These are phyloP conservation scores for Phaeosphaeriaceae sp. DNA, from an alignment of 2,329 filamentous ascomycete genomes.

Conservation along the genomic window DNA sequence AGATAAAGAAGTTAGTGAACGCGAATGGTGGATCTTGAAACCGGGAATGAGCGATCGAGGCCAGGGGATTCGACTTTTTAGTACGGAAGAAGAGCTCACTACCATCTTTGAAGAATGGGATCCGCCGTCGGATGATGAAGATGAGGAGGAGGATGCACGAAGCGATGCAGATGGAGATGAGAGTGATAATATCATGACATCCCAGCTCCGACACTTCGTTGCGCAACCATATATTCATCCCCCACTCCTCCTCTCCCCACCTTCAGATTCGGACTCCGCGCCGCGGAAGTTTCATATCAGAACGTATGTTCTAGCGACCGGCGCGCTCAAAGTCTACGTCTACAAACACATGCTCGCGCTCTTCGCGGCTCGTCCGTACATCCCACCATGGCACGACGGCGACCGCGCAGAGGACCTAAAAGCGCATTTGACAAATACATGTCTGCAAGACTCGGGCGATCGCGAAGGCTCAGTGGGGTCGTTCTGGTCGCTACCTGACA, in stretches of 20 bases:
- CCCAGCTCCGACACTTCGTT: conserved; percentile 93
- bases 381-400: conserved; percentile 61
- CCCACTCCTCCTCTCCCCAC: conserved; percentile 72
- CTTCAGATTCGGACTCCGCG: conserved; percentile 4
- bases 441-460: conserved; percentile 71
- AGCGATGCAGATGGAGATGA: conserved; percentile 45
- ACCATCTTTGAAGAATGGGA: conserved; percentile 94
- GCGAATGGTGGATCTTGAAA: conserved; percentile 97
- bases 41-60: conserved; percentile 97
- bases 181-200: conserved; percentile 73
- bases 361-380: conserved; percentile 80
- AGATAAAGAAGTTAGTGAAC: conserved; percentile 47
- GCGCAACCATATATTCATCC: conserved; percentile 94
- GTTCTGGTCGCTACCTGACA: conserved; percentile 73
- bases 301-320: conserved; percentile 84
- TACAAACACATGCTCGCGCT: conserved; percentile 92
- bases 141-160: conserved; percentile 47
- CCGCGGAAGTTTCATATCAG: conserved; percentile 92
- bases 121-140: conserved; percentile 50
- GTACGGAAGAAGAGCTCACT: conserved; percentile 81
- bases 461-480: conserved; percentile 71
- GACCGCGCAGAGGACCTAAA: conserved; percentile 60
- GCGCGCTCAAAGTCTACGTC: conserved; percentile 81
- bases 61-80: conserved; percentile 90
- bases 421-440: conserved; percentile 92